Evolutionary conservation across 2,329 filamentous ascomycete species (phyloP), one percentile per base, ranked within the genome.

Genomic region (Penicillium sp.): DNA sequence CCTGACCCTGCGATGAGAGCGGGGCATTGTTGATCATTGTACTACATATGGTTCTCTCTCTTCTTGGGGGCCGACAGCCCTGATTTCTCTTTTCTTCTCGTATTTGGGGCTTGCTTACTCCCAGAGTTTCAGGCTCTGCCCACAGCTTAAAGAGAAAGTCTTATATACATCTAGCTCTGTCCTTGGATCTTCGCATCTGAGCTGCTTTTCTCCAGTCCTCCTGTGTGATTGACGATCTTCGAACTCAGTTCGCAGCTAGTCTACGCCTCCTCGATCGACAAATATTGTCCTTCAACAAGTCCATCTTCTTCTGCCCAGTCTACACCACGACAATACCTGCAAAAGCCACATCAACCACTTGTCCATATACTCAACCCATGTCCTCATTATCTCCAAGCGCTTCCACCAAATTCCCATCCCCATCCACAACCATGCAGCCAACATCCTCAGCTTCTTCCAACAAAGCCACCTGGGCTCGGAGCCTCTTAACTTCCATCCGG

Each of bases 381-480:
- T 28, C 51, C 51, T 19, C 48, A 4, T 13, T 13, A 30, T 51
- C 51, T n/a, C 28, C 30, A 26, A 1, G 11, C 19, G 25, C 11
- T 11, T 40, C 33, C 25, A 25, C 33, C 19, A 19, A 53, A 40
- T 40, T 7, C 8, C 14, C 49, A 14, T 22, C 45, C n/a, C 10
- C 28, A 49, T 11, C 51, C 11, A 11, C 51, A 40, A 10, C 51
- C 5, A 53, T 53, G 51, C 25, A 38, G 6, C 22, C 35, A 13
- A 10, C 51, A 28, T 11, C 51, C 48, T n/a, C 22, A 53, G 6
- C 33, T 8, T 35, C 48, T 6, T 8, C 45, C 4, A 26, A 43
- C 38, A 54, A 42, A 37, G 25, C 22, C 16, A 42, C 59, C 19
- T 69, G 67, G 66, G 16, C 60, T 11, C 64, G 57, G 4, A 59